Evolutionary conservation across 257 asterid species (phyloP).

Genomic region (Parsonsia alboflavescens): DNA sequence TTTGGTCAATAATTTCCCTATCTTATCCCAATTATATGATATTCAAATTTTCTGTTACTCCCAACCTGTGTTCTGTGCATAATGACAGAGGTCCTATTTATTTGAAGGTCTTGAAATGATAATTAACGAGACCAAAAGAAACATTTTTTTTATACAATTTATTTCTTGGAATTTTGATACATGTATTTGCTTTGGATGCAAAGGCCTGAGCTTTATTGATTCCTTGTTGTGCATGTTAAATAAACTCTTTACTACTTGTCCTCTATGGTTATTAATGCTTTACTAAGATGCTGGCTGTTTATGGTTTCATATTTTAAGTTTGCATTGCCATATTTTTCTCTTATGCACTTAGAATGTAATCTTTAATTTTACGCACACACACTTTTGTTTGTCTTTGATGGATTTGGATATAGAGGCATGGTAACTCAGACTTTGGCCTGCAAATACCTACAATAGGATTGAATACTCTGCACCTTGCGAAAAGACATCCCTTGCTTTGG

Average conservation of each 20-base stretch:
- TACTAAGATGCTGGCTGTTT: background rate
- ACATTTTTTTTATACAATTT: background rate
- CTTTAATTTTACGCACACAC: no score
- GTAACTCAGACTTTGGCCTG: background rate
- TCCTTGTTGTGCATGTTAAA: background rate
- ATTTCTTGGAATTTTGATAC: background rate
- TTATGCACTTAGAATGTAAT: background rate
- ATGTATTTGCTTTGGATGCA: background rate
- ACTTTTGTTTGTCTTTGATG: background rate
- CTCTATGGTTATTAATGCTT: background rate
- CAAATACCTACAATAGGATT: background rate
- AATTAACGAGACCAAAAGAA: background rate
- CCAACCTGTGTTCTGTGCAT: background rate
- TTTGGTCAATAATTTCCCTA: background rate
- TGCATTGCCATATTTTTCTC: background rate
- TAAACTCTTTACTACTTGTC: background rate
- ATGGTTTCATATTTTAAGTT: background rate
- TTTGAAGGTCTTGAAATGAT: background rate
- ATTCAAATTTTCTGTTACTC: background rate
- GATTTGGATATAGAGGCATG: background rate
- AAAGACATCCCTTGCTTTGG: background rate
- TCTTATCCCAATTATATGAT: background rate
- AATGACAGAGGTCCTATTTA: background rate
- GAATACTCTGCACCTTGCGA: background rate
- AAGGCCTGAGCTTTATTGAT: background rate